These are phyloP conservation scores for Trypanosoma grayi DNA, from an alignment of 208 protist species.

Conservation along the genomic window DNA sequence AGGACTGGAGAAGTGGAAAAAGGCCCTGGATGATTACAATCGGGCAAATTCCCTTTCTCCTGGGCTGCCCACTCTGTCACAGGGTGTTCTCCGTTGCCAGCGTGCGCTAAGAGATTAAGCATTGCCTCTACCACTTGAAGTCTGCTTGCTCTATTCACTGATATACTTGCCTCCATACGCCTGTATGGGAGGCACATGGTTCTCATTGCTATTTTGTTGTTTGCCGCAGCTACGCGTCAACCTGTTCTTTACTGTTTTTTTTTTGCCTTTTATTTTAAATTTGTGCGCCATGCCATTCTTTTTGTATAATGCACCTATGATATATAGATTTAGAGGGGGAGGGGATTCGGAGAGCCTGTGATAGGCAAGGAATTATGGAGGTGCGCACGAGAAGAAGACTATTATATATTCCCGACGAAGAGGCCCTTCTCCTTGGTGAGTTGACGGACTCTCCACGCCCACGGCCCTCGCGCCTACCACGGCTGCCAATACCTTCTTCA, in stretches of 20 bases:
- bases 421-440: constrained; percentile 38
- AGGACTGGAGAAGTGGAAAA: constrained; percentile 90
- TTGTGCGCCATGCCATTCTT: constrained; percentile 1
- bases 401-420: constrained; percentile 75
- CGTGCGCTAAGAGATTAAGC: constrained; percentile 39
- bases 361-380: constrained; percentile 23
- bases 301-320: background rate
- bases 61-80: constrained; percentile 51
- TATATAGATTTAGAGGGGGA: too few species aligned
- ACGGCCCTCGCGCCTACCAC: constrained; percentile 42
- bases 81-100: constrained; percentile 83
- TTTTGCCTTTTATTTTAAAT: constrained; percentile 2
- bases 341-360: too few species aligned
- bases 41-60: constrained; percentile 56
- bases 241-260: constrained; percentile 5
- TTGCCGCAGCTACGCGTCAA: too few species aligned
- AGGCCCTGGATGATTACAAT: constrained; percentile 86
- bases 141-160: too few species aligned
- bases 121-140: too few species aligned
- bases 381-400: constrained; percentile 52
- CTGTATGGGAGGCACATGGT: too few species aligned
- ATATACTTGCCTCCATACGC: too few species aligned
- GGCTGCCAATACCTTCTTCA: constrained; percentile 39
- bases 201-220: too few species aligned
- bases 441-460: constrained; percentile 52